Conservation (phyloP, 495 filamentous ascomycete genomes). For the Aspergillus bridgeri region DNA sequence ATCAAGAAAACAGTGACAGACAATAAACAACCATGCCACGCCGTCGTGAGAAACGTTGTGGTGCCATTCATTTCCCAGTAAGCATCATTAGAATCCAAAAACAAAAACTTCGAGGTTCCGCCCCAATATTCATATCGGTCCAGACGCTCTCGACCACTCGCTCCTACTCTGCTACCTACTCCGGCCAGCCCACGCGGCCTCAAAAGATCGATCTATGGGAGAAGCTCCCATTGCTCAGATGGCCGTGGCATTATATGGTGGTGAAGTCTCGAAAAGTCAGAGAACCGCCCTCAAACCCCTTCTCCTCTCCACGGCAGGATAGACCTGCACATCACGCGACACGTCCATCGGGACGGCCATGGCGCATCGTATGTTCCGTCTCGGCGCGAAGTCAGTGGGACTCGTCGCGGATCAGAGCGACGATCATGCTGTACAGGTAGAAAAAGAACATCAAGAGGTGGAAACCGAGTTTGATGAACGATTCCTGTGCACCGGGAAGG, state of each 20-base stretch:
- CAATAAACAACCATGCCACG: slow-evolving; percentile 1
- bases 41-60: background rate
- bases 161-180: slow-evolving; percentile 6
- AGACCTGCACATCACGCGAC: slow-evolving; percentile 8
- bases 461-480: slow-evolving; percentile 98
- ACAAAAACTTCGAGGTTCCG: background rate
- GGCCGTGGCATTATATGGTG: background rate
- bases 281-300: background rate
- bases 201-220: background rate
- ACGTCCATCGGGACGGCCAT: slow-evolving; percentile 24
- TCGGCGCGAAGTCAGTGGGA: slow-evolving; percentile 60
- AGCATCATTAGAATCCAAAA: background rate
- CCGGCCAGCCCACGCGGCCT: background rate
- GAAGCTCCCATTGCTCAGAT: background rate
- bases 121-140: background rate
- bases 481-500: slow-evolving; percentile 69
- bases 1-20: slow-evolving; percentile 10
- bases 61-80: background rate
- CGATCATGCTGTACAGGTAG: slow-evolving; percentile 99
- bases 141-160: background rate
- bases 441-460: slow-evolving; percentile 99
- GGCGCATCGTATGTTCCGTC: slow-evolving; percentile 42
- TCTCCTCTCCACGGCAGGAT: slow-evolving; percentile 1
- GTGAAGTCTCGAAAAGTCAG: background rate
- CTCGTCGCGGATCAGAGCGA: slow-evolving; percentile 94